phyloP scores from a whole-genome alignment of 495 filamentous ascomycete species.

The Aspergillus coremiiformis region DNA sequence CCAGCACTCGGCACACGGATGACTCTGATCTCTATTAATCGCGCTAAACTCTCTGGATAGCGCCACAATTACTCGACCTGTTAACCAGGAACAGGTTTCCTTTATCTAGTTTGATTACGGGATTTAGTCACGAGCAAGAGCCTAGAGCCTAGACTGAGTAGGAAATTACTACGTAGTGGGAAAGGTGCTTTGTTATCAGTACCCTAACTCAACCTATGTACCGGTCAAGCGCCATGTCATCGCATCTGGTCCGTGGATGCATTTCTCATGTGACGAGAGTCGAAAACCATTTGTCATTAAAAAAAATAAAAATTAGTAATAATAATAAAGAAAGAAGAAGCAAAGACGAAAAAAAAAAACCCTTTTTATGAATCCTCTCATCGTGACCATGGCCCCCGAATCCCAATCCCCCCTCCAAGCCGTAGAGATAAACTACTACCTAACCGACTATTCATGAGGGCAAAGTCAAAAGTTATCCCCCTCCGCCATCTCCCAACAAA shows the following conservation, averaged over 20 bases:
- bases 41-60: background rate
- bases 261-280: background rate
- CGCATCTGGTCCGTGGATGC: background rate
- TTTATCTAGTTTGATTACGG: background rate
- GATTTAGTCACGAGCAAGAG: background rate
- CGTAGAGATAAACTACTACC: background rate
- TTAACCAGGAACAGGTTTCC: background rate
- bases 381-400: background rate
- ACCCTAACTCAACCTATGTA: background rate
- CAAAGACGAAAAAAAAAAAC: background rate
- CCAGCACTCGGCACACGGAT: background rate
- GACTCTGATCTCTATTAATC: background rate
- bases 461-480: background rate
- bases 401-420: background rate
- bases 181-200: background rate
- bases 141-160: background rate
- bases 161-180: too few species aligned
- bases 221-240: background rate
- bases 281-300: too few species aligned
- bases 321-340: too few species aligned
- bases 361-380: background rate
- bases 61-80: background rate
- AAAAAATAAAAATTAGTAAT: background rate
- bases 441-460: too few species aligned
- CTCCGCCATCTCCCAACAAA: background rate